A percentile compares a stretch with the other conserved stretches of the same genome.
phyloP scores from a whole-genome alignment of 108 stramenopile genomes.

The Pseudonitzschia multiseries region DNA sequence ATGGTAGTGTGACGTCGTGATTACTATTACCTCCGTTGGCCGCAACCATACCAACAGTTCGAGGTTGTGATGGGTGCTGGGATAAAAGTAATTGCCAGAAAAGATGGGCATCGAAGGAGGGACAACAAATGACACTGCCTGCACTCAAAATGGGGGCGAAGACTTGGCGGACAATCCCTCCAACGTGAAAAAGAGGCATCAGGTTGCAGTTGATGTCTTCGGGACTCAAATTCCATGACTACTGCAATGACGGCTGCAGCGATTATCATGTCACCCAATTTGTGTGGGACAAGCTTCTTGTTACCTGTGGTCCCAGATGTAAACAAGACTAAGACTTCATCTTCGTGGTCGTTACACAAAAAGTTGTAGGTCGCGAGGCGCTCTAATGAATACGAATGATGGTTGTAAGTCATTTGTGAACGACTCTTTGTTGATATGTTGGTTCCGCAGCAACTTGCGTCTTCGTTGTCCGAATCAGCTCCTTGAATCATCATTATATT shows the following conservation, averaged over 20 bases:
- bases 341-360: slow-evolving; percentile 39
- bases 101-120: slow-evolving; percentile 49
- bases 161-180: slow-evolving; percentile 53
- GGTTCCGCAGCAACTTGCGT: slow-evolving; percentile 25
- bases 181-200: slow-evolving; percentile 81
- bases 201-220: slow-evolving; percentile 68
- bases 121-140: slow-evolving; percentile 63
- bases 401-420: background rate
- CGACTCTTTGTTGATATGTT: background rate
- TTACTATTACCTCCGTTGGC: background rate
- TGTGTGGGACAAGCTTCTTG: slow-evolving; percentile 71
- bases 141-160: slow-evolving; percentile 57
- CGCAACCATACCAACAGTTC: background rate
- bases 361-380: slow-evolving; percentile 13
- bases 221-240: slow-evolving; percentile 51
- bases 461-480: slow-evolving; percentile 5
- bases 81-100: slow-evolving; percentile 49
- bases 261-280: slow-evolving; percentile 45
- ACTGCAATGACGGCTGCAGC: slow-evolving; percentile 53
- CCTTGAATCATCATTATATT: slow-evolving; percentile 11
- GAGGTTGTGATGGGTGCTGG: slow-evolving; percentile 12
- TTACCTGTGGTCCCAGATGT: slow-evolving; percentile 76
- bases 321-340: slow-evolving; percentile 60
- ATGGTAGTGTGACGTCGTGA: background rate
- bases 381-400: slow-evolving; percentile 2